Base-by-base conservation (phyloP, 306 rosid genomes). In the Gastrolobium bilobum region DNA sequence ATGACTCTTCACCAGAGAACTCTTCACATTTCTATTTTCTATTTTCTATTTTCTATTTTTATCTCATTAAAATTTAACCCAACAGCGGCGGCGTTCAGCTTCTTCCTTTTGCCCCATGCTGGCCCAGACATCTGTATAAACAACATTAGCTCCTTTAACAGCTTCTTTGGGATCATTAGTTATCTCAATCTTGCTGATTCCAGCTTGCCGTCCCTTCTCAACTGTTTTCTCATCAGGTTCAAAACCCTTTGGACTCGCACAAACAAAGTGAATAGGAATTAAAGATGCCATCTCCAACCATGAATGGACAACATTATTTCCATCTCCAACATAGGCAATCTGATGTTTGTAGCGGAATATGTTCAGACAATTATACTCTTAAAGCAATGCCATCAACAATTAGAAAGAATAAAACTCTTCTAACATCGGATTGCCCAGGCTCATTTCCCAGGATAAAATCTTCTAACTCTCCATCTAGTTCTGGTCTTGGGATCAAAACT, bases 91-190 rank as follows among this genome's bases (percentile, higher is more conserved):
- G 83, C 82, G 4, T 5, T 76, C 91, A 81, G 95, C 91, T 83
- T 91, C 98, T 68, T 93, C 98, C 85, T 91, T 91, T 77, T 91
- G 94, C 62, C 97, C 94, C 97, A 92, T 92, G 88, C 97, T 90
- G 20, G 97, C 92, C 94, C 94, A 92, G 74, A 90, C n/a, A n/a
- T n/a, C n/a, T n/a, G 97, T 84, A 79, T 92, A 92, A 40, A 90
- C 90, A 54, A 92, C 87, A 75, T 92, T 90, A 61, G 94, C 94
- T 15, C 89, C 92, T 80, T 75, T 86, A 62, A 90, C 97, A 40
- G 91, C 94, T 82, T 92, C 97, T 86, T 82, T 88, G 10, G 98
- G 92, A 80, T 91, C 90, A 84, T 91, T 63, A 52, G 89, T 85
- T 74, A 93, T 91, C 90, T 87, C 93, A 78, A 93, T 93, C 86